Conservation (phyloP, 2,329 filamentous ascomycete species). For the Penicillium griseofulvum region DNA sequence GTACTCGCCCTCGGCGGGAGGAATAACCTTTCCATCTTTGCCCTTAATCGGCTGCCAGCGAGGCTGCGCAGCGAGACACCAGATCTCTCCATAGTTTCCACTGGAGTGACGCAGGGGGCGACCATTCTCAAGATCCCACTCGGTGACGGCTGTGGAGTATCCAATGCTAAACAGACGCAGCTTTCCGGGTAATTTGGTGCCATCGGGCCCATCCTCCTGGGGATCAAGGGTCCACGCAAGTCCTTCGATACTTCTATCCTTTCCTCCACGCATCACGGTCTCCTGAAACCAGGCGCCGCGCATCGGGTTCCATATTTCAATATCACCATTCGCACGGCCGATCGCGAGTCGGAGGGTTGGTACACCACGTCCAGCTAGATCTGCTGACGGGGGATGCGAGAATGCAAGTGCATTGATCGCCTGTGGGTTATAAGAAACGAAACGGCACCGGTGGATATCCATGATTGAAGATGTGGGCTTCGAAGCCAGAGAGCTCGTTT, state of each 20-base stretch:
- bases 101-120: constrained; percentile 76
- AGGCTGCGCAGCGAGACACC: constrained; percentile 91
- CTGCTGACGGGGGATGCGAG: constrained; percentile 65
- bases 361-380: constrained; percentile 47
- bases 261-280: constrained; percentile 76
- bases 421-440: constrained; percentile 86
- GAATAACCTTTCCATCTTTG: constrained; percentile 36
- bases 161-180: constrained; percentile 94
- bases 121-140: constrained; percentile 86
- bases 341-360: constrained; percentile 75
- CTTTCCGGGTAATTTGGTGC: constrained; percentile 62
- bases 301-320: constrained; percentile 94
- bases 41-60: constrained; percentile 44
- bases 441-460: constrained; percentile 97
- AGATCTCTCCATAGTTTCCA: constrained; percentile 93
- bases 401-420: constrained; percentile 95
- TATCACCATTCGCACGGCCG: constrained; percentile 89
- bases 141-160: constrained; percentile 85
- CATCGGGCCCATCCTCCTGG: constrained; percentile 60
- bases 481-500: constrained; percentile 18
- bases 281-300: constrained; percentile 87
- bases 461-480: constrained; percentile 49
- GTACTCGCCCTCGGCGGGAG: constrained; percentile 39
- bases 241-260: constrained; percentile 83
- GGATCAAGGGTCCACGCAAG: constrained; percentile 88